These are phyloP conservation scores for Penicillium sp. DNA, from an alignment of 2,329 filamentous ascomycete species.

Conservation along the genomic window DNA sequence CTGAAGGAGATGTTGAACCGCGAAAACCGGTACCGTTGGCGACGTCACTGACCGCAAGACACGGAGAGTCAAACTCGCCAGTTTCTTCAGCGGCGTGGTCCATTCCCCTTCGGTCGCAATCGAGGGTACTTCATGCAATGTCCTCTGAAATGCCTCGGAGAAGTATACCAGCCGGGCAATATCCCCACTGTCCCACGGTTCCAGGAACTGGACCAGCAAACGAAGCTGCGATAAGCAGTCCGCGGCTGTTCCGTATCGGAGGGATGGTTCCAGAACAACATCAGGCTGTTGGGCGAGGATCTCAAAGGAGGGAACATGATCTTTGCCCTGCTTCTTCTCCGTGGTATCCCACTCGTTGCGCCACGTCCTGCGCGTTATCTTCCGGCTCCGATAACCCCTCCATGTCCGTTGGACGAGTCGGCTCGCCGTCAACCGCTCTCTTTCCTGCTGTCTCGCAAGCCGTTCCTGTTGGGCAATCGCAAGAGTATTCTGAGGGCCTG, in stretches of 20 bases:
- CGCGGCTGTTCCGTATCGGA: too few relatives aligned
- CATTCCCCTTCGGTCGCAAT: constrained; percentile 35
- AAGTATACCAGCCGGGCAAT: constrained; percentile 41
- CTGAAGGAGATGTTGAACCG: constrained; percentile 28
- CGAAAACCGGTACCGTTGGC: too few relatives aligned
- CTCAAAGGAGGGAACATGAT: too few relatives aligned
- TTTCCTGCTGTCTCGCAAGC: constrained; percentile 67
- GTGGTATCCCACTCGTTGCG: constrained; percentile 54
- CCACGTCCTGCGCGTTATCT: constrained; percentile 48
- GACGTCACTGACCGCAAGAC: too few relatives aligned
- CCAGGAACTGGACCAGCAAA: too few relatives aligned
- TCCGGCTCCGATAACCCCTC: constrained; percentile 64
- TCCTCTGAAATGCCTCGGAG: constrained; percentile 35
- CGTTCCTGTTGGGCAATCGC: constrained; percentile 82
- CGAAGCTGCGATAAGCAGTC: too few relatives aligned
- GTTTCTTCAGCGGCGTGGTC: constrained; percentile 32
- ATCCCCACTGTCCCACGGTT: too few relatives aligned
- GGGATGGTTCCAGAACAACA: too few relatives aligned
- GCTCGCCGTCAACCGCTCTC: constrained; percentile 65
- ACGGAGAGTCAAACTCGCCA: too few relatives aligned
- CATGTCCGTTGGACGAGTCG: constrained; percentile 69
- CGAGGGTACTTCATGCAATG: constrained; percentile 29
- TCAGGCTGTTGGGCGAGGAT: too few relatives aligned
- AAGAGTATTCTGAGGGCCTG: constrained; percentile 65
- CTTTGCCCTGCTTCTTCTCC: too few relatives aligned